phyloP scores from a whole-genome alignment of 1,284 basidiomycete species.

The Ganoderma leucocontextum region DNA sequence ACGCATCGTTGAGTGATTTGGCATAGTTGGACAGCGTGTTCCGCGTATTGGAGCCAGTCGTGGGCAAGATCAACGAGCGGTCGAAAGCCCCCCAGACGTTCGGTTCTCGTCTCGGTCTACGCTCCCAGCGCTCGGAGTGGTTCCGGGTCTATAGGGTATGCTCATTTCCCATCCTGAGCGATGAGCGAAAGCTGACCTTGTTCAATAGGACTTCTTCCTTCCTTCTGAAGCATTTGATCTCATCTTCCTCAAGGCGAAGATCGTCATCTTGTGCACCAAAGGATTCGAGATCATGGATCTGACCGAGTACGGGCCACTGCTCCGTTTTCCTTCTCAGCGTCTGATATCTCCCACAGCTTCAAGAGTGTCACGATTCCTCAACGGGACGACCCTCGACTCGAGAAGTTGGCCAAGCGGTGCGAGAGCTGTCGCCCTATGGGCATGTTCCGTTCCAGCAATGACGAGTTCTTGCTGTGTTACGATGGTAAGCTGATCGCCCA shows the following conservation, averaged over 20 bases:
- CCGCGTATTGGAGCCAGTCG: slow-evolving; percentile 91
- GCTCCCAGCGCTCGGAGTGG: slow-evolving; percentile 87
- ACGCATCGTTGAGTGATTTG: slow-evolving; percentile 6
- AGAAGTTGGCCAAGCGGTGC: slow-evolving; percentile 81
- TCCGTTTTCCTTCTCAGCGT: neutral
- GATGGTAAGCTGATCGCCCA: slow-evolving; percentile 64
- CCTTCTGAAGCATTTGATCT: slow-evolving; percentile 90
- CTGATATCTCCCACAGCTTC: slow-evolving; percentile 56
- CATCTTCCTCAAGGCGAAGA: slow-evolving; percentile 90
- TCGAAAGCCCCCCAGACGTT: slow-evolving; percentile 71
- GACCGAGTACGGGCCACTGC: slow-evolving; percentile 67
- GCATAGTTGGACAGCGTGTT: slow-evolving; percentile 88
- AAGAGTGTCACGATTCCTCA: slow-evolving; percentile 90
- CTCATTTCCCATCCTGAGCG: neutral
- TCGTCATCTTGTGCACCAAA: slow-evolving; percentile 91
- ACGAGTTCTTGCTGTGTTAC: slow-evolving; percentile 94
- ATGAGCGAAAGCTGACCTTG: neutral
- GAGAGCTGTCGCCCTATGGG: slow-evolving; percentile 87
- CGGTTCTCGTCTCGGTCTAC: slow-evolving; percentile 77
- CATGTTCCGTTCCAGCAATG: slow-evolving; percentile 90
- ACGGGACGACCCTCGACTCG: slow-evolving; percentile 77
- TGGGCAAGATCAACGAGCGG: slow-evolving; percentile 84
- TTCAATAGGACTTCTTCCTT: slow-evolving; percentile 84
- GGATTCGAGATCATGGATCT: slow-evolving; percentile 99
- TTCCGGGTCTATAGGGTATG: slow-evolving; percentile 86